Evolutionary conservation across 352 stramenopile species (phyloP), one percentile per base, ranked within the genome.

Genomic region (Pythium angustatum): DNA sequence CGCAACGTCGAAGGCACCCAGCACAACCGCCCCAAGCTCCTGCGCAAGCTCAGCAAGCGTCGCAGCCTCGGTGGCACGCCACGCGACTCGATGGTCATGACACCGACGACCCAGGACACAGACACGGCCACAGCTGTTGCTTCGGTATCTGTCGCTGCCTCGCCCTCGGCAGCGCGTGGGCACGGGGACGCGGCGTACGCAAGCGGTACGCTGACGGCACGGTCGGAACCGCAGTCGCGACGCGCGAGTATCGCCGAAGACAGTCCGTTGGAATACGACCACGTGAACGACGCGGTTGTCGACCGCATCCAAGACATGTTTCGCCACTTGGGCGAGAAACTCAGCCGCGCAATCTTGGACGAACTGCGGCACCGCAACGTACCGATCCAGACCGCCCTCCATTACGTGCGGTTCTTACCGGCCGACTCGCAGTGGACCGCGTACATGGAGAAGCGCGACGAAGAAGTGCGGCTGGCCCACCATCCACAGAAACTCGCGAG

Each of bases 291-390:
- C 17, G 71, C 60, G 36, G 64, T 81, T 11, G 71, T 87, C 14
- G 78, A 90, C 40, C 73, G 75, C 19, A 88, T 92, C 63, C 76
- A 92, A 33, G 78, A 87, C 31, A 83, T 90, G 79, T 92, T 92
- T 49, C 78, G 75, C 36, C 54, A 78, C 56, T 69, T 92, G 40
- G 81, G 83, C 30, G 72, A 75, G 22, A 62, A 74, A 36, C 72
- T 92, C 4, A 73, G 73, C 3, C 55, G 68, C 0, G 53, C 73
- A 12, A 85, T 90, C 31, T 47, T 88, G 7, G 76, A 81, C 33
- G 81, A 91, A 30, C 36, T 91, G 19, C 58, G 76, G 21, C 71
- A 78, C 14, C 73, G 83, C 5, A 82, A 84, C 22, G 73, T 91
- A 22, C 73, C 76, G 5, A 78, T 90, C 27, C 64, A 76, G 22